Evolutionary conservation across 2,329 filamentous ascomycete species (phyloP).

Genomic region (Aspergillus sp.): DNA sequence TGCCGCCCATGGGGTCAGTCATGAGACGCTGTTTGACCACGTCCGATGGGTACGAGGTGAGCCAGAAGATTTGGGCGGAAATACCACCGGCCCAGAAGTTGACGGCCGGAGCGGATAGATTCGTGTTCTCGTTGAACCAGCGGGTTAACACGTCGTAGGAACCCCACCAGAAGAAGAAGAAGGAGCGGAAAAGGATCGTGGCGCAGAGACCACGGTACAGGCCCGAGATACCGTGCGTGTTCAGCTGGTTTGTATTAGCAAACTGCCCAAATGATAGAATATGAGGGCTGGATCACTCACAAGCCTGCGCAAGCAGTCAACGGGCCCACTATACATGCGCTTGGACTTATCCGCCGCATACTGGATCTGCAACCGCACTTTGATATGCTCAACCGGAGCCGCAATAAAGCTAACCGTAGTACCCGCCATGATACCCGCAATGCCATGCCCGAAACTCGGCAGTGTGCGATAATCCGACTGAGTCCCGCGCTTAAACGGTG

Average conservation of each 20-base stretch:
- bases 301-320: slow-evolving; percentile 68
- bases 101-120: slow-evolving; percentile 65
- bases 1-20: slow-evolving; percentile 79
- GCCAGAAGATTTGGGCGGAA: slow-evolving; percentile 89
- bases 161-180: slow-evolving; percentile 99
- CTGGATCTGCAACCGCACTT: slow-evolving; percentile 88
- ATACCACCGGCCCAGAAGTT: slow-evolving; percentile 98
- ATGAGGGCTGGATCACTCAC: slow-evolving; percentile 23
- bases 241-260: slow-evolving; percentile 24
- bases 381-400: slow-evolving; percentile 89
- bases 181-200: slow-evolving; percentile 79
- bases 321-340: slow-evolving; percentile 73
- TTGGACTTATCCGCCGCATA: slow-evolving; percentile 72
- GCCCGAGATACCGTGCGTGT: slow-evolving; percentile 63
- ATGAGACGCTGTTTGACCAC: slow-evolving; percentile 95
- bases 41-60: slow-evolving; percentile 83
- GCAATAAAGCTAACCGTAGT: slow-evolving; percentile 87
- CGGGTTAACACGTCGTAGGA: slow-evolving; percentile 79
- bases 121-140: slow-evolving; percentile 57
- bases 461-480: slow-evolving; percentile 44
- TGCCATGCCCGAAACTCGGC: slow-evolving; percentile 70
- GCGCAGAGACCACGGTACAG: slow-evolving; percentile 79
- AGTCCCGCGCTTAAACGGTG: slow-evolving; percentile 26
- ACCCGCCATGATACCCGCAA: slow-evolving; percentile 81
- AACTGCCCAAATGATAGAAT: not conserved